phyloP scores from a whole-genome alignment of 1,284 basidiomycete genomes.

The Puccinia triticina region DNA sequence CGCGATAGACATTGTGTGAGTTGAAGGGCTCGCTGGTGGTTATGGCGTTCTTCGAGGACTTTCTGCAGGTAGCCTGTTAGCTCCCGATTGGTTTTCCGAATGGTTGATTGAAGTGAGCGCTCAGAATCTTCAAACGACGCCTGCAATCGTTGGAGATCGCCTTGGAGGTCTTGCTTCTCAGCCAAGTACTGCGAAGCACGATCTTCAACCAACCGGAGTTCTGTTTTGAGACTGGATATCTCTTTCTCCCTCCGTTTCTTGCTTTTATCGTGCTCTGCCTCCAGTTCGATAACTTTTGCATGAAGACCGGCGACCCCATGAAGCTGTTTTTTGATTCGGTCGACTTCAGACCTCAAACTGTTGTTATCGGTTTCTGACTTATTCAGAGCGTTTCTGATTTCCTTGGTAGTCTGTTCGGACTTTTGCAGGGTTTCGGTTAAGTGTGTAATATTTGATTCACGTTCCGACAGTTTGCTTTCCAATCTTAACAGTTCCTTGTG shows the following conservation, averaged over 20 bases:
- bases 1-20: not conserved
- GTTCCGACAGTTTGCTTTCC: slow-evolving; percentile 36
- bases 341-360: slow-evolving; percentile 20
- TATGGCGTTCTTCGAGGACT: slow-evolving; percentile 1
- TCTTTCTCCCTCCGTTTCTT: slow-evolving; percentile 36
- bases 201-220: slow-evolving; percentile 36
- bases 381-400: slow-evolving; percentile 22
- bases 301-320: slow-evolving; percentile 37
- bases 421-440: slow-evolving; percentile 34
- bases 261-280: slow-evolving; percentile 40
- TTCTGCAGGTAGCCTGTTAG: slow-evolving; percentile 10
- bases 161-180: slow-evolving; percentile 11
- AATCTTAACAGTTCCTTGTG: slow-evolving; percentile 39
- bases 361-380: slow-evolving; percentile 26
- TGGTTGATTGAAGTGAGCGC: not conserved
- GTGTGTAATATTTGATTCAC: slow-evolving; percentile 31
- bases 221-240: slow-evolving; percentile 27
- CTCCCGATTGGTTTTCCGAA: not conserved
- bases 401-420: slow-evolving; percentile 30
- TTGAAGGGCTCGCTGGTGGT: not conserved
- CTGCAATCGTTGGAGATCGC: slow-evolving; percentile 17
- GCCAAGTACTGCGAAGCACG: slow-evolving; percentile 20
- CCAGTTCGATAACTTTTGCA: slow-evolving; percentile 33
- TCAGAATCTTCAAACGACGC: not conserved
- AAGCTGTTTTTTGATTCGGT: slow-evolving; percentile 25